phyloP scores from a whole-genome alignment of 306 rosid genomes.

The Lathyrus oleraceus region DNA sequence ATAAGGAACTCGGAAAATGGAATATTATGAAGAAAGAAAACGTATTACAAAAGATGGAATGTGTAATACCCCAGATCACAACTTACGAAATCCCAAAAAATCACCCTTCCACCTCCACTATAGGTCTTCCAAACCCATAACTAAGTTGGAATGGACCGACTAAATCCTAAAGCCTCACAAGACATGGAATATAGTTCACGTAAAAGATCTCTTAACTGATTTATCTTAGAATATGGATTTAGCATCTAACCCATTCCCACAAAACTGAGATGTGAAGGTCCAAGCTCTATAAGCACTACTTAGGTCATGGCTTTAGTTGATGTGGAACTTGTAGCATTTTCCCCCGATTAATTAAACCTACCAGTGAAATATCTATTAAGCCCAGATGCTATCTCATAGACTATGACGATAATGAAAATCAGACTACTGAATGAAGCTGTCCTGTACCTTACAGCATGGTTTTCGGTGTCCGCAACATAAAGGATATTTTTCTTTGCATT shows the following conservation, averaged over 20 bases:
- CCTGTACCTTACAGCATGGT: slow-evolving; percentile 90
- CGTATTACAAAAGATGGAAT: not conserved
- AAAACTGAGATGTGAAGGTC: not conserved
- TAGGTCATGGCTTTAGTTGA: not conserved
- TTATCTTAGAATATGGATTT: not conserved
- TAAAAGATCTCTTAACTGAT: slow-evolving; percentile 2
- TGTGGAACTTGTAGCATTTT: not conserved
- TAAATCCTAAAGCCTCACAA: not conserved
- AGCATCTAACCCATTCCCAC: not conserved
- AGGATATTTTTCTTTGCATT: slow-evolving; percentile 82
- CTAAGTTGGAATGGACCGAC: not conserved
- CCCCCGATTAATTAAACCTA: slow-evolving; percentile 17
- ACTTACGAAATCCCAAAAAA: not conserved
- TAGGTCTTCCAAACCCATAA: not conserved
- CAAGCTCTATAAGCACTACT: not conserved
- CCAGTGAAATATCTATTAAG: slow-evolving; percentile 22
- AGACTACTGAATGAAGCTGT: slow-evolving; percentile 28
- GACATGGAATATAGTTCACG: slow-evolving; percentile 10
- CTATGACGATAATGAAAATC: slow-evolving; percentile 12
- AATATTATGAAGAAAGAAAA: not conserved
- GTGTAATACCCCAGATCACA: not conserved
- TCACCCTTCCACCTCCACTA: not conserved
- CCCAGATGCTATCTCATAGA: slow-evolving; percentile 18
- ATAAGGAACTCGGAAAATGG: not conserved
- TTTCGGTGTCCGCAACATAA: slow-evolving; percentile 94